Evolutionary conservation across 192 early-diverging fungal species (phyloP), one percentile per base, ranked within the genome.

Genomic region (Dimargaris cristalligena): DNA sequence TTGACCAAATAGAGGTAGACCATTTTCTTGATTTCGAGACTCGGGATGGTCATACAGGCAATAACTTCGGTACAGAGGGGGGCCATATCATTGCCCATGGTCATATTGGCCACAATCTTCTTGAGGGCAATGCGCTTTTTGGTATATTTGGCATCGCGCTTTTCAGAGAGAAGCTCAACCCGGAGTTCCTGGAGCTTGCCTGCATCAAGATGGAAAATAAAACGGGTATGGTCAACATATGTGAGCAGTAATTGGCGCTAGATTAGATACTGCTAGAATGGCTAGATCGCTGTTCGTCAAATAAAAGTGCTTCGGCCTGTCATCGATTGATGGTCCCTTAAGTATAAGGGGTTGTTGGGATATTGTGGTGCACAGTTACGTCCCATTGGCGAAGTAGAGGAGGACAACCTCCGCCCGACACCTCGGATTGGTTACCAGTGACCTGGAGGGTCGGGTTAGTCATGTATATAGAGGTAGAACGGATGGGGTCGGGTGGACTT

Each of bases 41-140:
- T 80, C 1, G 91, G 91, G 32, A 93, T 83, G 57, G 81, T 71
- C 90, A 94, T 94, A 66, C 89, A 91, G 25, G 78, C 84, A 18
- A 99, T 76, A 29, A 99, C 90, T 68, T 99, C 94, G 25, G 83
- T 78, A 67, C 85, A 92, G 34, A 99, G 80, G 10, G 88, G 74
- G 28, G 89, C 90, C 90, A 99, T 96, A 75, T 99, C 96, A 74
- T 92, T 97, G 28, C 96, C 96, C 92, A 99, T 97, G 20, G 96
- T 97, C 93, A 99, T 99, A 67, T 99, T 99, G 34, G 96, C 96
- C 25, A 99, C 90, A 62, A 99, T 87, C 75, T 96, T 90, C 70
- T 88, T 92, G 71, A 87, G 79, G 49, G 86, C 86, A 23, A 82
- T 79, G 72, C 87, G 87, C 62, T 91, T 91, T 59, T 83, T 86